A percentile compares a stretch with the other conserved stretches of the same genome.
Conservation (phyloP, 2,329 filamentous ascomycete species). For the Magnaporthiopsis poae region DNA sequence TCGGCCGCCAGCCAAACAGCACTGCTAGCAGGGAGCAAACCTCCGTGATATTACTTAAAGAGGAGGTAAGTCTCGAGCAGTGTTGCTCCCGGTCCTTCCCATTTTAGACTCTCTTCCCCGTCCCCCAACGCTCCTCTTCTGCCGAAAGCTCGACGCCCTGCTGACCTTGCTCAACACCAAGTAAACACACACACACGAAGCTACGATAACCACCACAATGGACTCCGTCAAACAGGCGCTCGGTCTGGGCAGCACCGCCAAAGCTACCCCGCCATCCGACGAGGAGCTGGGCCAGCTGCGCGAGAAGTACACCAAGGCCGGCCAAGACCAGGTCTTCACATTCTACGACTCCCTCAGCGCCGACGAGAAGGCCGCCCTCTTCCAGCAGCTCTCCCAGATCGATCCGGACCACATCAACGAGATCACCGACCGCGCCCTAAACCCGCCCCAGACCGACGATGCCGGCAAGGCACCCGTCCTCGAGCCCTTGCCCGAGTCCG, state of each 20-base stretch:
- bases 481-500: conserved; percentile 78
- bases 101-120: not conserved
- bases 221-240: conserved; percentile 34
- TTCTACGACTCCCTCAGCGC: conserved; percentile 74
- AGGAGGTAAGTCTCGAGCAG: not conserved
- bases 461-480: conserved; percentile 44
- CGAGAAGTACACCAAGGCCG: conserved; percentile 62
- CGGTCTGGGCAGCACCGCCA: conserved; percentile 25
- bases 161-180: not conserved
- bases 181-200: conserved; percentile 5
- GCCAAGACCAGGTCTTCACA: conserved; percentile 72
- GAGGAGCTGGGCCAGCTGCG: conserved; percentile 59
- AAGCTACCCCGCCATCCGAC: conserved; percentile 45
- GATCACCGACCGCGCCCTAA: conserved; percentile 70
- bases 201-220: conserved; percentile 20
- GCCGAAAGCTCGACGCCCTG: not conserved
- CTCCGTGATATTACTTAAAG: not conserved
- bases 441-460: conserved; percentile 57
- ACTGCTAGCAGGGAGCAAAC: not conserved
- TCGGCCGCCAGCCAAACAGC: not conserved
- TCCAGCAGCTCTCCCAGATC: conserved; percentile 70
- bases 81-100: not conserved
- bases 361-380: conserved; percentile 67
- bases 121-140: not conserved
- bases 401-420: conserved; percentile 80